Evolutionary conservation across 306 rosid genomes (phyloP), one percentile per base, ranked within the genome.

Genomic region (Glycine soja): DNA sequence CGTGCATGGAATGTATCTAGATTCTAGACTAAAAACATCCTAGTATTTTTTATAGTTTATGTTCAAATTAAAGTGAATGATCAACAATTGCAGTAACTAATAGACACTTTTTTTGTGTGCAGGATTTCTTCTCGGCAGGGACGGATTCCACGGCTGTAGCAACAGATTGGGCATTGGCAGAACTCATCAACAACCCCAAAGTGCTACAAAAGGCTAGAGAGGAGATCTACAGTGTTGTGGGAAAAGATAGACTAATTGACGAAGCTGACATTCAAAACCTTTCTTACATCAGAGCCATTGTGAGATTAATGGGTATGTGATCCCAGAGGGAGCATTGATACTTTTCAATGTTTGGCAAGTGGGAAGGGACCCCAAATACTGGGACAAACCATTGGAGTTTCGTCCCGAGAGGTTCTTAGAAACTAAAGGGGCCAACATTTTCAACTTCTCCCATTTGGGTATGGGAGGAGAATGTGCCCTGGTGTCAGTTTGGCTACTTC

Each of bases 381-480:
- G 93, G 91, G 63, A 82, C 7, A 84, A n/a, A 0, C 91, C 97
- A 6, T 1, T 15, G n/a, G 86, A 88, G 0, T 91, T 89, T 24
- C 13, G 30, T 36, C 96, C 86, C 0, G 87, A 89, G 13, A 71
- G 85, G 19, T 87, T 86, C 72, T 40, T 82, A 18, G 65, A 61
- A 14, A 52, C 16, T 0, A 63, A 75, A 19, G 40, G 81, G 91
- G 88, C 0, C 88, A 86, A 0, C 78, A 86, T 52, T 89, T 83
- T 38, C 64, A 59, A 3, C 74, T 78, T 3, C 11, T 89, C 16
- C 90, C 91, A 2, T 91, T 91, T 48, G 92, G 95, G 3, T 74
- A 80, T 0, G 95, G 92, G 1, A 91, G 91, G 66, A 86, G 95
- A 62, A 82, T 75, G 11, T 91, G 92, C 53, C 90, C 91, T 0